Conservation (phyloP, 2,329 filamentous ascomycete species). For the Fusarium sororula region DNA sequence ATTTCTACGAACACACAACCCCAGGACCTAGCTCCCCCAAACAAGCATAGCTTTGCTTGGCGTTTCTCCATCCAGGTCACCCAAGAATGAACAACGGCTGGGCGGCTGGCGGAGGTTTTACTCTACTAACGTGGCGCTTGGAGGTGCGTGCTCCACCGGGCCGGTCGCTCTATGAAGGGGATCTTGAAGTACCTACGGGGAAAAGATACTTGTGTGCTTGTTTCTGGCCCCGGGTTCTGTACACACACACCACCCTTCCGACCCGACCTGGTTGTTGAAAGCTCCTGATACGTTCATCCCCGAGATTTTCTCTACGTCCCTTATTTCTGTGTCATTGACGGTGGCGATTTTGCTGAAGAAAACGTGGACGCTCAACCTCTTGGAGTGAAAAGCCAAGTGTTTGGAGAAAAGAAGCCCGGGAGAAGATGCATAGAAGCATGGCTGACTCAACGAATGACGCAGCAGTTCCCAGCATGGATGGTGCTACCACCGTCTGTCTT, state of each 20-base stretch:
- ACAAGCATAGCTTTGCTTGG: slow-evolving; percentile 24
- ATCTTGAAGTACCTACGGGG: slow-evolving; percentile 43
- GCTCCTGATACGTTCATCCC: slow-evolving; percentile 1
- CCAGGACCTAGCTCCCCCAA: slow-evolving; percentile 12
- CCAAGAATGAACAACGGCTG: slow-evolving; percentile 27
- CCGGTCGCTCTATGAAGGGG: slow-evolving; percentile 32
- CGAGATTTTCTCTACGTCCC: neutral
- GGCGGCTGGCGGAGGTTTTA: slow-evolving; percentile 30
- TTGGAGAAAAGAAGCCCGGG: slow-evolving; percentile 20
- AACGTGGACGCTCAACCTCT: slow-evolving; percentile 22
- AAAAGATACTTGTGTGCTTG: slow-evolving; percentile 40
- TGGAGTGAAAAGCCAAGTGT: slow-evolving; percentile 1
- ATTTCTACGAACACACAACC: slow-evolving; percentile 32
- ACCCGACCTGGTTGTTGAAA: neutral
- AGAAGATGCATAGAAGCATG: slow-evolving; percentile 25
- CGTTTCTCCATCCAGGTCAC: slow-evolving; percentile 26
- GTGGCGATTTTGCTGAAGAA: slow-evolving; percentile 21
- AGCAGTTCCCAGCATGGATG: slow-evolving; percentile 5
- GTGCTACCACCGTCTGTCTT: neutral
- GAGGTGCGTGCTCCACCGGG: slow-evolving; percentile 38
- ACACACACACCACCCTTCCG: slow-evolving; percentile 39
- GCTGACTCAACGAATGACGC: slow-evolving; percentile 28
- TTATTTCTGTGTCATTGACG: slow-evolving; percentile 17
- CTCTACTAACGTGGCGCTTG: slow-evolving; percentile 17
- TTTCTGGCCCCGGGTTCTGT: slow-evolving; percentile 41